Evolutionary conservation across 75 land plant genomes (phyloP), one percentile per base, ranked within the genome.

Genomic region (Cunninghamia lanceolata): DNA sequence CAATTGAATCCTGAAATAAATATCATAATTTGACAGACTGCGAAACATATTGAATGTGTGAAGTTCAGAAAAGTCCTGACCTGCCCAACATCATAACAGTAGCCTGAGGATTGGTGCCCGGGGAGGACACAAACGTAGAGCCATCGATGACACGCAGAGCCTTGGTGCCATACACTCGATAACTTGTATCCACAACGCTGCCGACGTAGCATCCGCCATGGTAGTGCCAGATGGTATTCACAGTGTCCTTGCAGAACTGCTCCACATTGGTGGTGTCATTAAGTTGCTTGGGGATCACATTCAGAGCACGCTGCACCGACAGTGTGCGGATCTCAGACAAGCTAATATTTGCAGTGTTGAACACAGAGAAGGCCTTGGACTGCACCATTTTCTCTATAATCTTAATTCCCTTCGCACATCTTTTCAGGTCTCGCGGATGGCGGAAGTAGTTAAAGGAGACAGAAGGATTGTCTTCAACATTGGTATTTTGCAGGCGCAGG

Each of bases 381-480:
- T 88, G 76, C 32, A 97, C 86, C 30, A 94, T 70, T 54, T 77
- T 85, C 84, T 89, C 89, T 13, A 96, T 94, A 6, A 82, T 85
- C 70, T 46, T 39, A n/a, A 96, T 84, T 25, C 98, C 98, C 0
- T 90, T 84, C 42, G 92, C 98, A 76, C 99, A 97, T 39, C 93
- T 77, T 13, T 82, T 84, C 28, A 96, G 82, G 83, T 97, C 99
- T 43, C 75, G 50, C 10, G 92, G 92, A 9, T 96, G 92, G 36
- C 90, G 70, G 90, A 94, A 97, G 91, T 97, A 97, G 85, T 97
- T 97, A 92, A 97, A 97, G 16, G 94, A 89, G 82, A 97, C 99
- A 11, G 86, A 47, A 1, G 99, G 99, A 86, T 94, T 96, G 59
- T 92, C 95, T 71, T 85, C 85, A 3, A 94, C 91, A 85, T 96